phyloP scores from a whole-genome alignment of 2,329 filamentous ascomycete species.

The Colletotrichum musae region DNA sequence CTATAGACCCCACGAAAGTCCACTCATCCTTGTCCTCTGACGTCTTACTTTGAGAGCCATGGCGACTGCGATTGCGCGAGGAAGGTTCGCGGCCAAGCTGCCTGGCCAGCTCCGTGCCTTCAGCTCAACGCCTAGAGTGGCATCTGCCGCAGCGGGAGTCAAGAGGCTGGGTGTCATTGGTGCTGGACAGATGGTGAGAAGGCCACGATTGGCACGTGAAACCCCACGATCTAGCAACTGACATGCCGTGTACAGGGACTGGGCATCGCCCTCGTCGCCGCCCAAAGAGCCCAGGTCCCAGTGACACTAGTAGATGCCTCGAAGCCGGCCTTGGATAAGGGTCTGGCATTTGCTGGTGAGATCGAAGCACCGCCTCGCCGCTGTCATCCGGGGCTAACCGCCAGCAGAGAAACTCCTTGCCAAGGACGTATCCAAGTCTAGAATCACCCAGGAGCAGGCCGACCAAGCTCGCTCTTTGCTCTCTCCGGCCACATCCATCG shows the following conservation, averaged over 20 bases:
- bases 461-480: conserved; percentile 80
- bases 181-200: conserved; percentile 92
- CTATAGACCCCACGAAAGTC: conserved; percentile 3
- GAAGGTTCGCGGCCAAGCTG: conserved; percentile 41
- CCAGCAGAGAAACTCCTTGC: conserved; percentile 86
- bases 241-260: conserved; percentile 75
- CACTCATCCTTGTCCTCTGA: conserved; percentile 32
- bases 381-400: conserved; percentile 10
- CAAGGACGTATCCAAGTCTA: conserved; percentile 92
- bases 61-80: conserved; percentile 39
- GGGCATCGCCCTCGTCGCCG: conserved; percentile 95
- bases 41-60: conserved; percentile 31
- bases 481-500: conserved; percentile 78
- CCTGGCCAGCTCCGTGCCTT: conserved; percentile 71
- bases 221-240: conserved; percentile 38
- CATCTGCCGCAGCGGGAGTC: conserved; percentile 74
- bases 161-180: conserved; percentile 93
- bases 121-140: conserved; percentile 74
- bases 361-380: conserved; percentile 24
- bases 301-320: conserved; percentile 90
- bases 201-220: conserved; percentile 53
- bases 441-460: conserved; percentile 86
- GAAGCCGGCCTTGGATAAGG: conserved; percentile 88
- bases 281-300: conserved; percentile 84
- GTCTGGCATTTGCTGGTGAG: conserved; percentile 87